phyloP scores from a whole-genome alignment of 805 yeast species.

The Candida germanica region DNA sequence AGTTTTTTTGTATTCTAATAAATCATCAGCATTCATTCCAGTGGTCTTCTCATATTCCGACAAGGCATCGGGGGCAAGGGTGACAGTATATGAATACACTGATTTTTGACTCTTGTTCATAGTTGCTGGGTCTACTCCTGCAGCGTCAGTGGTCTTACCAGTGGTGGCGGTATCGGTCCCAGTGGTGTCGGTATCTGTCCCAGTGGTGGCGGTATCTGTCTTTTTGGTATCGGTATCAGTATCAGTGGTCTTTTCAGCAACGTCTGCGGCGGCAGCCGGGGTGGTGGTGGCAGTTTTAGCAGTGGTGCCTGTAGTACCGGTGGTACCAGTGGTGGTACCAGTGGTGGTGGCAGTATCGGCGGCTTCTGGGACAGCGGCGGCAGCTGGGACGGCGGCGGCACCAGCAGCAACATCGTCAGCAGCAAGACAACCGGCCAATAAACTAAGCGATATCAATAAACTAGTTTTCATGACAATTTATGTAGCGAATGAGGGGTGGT shows the following conservation, averaged over 20 bases:
- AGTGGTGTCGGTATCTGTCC: constrained; percentile 13
- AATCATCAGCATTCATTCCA: constrained; percentile 9
- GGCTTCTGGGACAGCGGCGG: constrained; percentile 7
- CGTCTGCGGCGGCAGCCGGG: constrained; percentile 16
- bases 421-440: constrained; percentile 3
- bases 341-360: constrained; percentile 2
- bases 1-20: constrained; percentile 9
- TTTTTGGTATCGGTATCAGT: constrained; percentile 17
- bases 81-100: constrained; percentile 9
- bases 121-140: constrained; percentile 13
- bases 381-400: constrained; percentile 10
- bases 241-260: no score
- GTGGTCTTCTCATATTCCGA: constrained; percentile 8
- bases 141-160: constrained; percentile 5
- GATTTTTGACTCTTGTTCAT: constrained; percentile 9
- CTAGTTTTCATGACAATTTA: constrained; percentile 5
- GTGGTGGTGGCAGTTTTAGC: constrained; percentile 11
- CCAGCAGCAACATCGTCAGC: constrained; percentile 7
- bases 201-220: constrained; percentile 17
- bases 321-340: constrained; percentile 7
- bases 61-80: constrained; percentile 14
- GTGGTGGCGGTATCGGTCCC: constrained; percentile 5
- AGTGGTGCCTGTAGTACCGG: constrained; percentile 7
- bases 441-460: background rate
- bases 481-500: no score